Conservation (phyloP, 768 basidiomycete genomes). For the Imleria badia region DNA sequence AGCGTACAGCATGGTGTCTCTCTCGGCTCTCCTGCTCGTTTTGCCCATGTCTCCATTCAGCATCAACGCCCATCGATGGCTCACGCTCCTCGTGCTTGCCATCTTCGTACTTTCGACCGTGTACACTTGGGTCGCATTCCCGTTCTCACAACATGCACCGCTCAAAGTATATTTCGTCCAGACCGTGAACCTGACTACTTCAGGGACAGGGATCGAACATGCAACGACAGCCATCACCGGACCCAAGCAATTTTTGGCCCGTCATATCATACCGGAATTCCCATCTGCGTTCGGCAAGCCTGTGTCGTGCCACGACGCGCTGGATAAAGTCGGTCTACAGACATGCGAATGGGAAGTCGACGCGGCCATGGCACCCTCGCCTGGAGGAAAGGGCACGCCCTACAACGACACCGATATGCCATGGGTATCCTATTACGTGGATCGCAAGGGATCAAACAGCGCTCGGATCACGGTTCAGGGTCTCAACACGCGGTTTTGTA, state of each 20-base stretch:
- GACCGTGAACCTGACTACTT: constrained; percentile 43
- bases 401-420: neutral
- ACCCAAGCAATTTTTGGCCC: constrained; percentile 41
- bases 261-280: constrained; percentile 45
- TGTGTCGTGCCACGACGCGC: constrained; percentile 31
- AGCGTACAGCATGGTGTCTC: constrained; percentile 52
- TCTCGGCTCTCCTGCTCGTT: constrained; percentile 50
- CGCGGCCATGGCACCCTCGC: constrained; percentile 38
- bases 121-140: constrained; percentile 50
- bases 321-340: constrained; percentile 37
- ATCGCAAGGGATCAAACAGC: constrained; percentile 41
- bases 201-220: constrained; percentile 25
- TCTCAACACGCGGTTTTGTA: constrained; percentile 61
- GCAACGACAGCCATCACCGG: constrained; percentile 47
- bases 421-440: constrained; percentile 48
- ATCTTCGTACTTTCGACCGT: constrained; percentile 44
- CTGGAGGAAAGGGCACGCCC: constrained; percentile 22
- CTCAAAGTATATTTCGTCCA: constrained; percentile 76
- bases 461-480: constrained; percentile 55
- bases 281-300: constrained; percentile 48
- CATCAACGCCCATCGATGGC: constrained; percentile 44
- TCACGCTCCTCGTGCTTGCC: constrained; percentile 38
- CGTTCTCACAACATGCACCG: constrained; percentile 60
- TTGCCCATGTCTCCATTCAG: constrained; percentile 66
- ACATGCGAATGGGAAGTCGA: constrained; percentile 50